Evolutionary conservation across 352 stramenopile species (phyloP), one percentile per base, ranked within the genome.

Genomic region (Phytophthora capsici): DNA sequence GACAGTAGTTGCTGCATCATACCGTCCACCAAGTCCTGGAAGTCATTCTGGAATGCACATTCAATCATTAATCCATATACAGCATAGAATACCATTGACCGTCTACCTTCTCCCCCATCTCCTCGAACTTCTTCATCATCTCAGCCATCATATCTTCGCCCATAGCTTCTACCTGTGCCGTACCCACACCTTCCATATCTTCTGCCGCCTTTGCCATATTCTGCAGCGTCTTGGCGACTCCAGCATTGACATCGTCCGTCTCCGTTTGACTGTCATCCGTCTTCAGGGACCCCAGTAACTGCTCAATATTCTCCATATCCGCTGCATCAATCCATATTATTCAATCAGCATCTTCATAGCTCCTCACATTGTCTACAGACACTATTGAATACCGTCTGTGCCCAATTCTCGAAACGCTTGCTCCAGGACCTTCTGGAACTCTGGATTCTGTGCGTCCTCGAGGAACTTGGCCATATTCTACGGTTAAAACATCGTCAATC

Each of bases 1-100:
- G 90, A 95, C 58, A 99, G 75, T 44, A 99, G 58, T 66, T 99
- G 96, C 73, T 98, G 82, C 96, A 99, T 99, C 88, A 99, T 99
- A 26, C 95, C 93, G 66, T 99, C 96, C 3, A 99, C 89, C 20
- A 99, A 64, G 14, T 93, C 88, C 40, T 99, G 86, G 59, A 98
- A 93, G 72, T 97, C 86, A 61, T 73, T 89, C 85, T 95, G 40
- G 22, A n/a, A 34, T 6, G 17, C 19, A 45, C 6, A 26, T 19
- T 36, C 19, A 34, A 17, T 40, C 3, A 59, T 47, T 14, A 12
- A 50, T 12, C 32, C 12, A 62, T 14, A 57, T 6, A 28, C 23
- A n/a, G 8, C 38, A 47, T 32, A 17, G 25, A 38, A 17, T n/a
- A 25, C 17, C 2, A 3, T 34, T 34, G 28, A 34, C 10, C 9